These are phyloP conservation scores for Phytophthora megakarya DNA, from an alignment of 352 stramenopile species.

Conservation along the genomic window DNA sequence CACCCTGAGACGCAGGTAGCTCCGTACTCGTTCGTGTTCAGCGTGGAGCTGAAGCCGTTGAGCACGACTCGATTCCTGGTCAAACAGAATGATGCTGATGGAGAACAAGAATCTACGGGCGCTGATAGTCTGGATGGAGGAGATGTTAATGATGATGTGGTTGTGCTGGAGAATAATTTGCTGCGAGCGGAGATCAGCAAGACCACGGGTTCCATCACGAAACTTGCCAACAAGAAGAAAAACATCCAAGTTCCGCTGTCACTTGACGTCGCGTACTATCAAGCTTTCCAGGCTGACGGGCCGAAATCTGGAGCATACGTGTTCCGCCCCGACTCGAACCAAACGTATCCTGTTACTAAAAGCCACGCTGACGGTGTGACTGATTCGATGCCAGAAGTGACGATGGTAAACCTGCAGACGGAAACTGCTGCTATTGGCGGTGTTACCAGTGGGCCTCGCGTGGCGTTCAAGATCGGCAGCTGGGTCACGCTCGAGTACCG, in stretches of 20 bases:
- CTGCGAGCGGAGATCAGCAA: conserved; percentile 60
- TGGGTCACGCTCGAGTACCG: conserved; percentile 94
- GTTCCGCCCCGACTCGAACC: conserved; percentile 92
- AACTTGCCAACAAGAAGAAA: conserved; percentile 74
- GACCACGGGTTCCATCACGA: conserved; percentile 55
- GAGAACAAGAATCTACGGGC: background rate
- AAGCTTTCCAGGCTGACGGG: conserved; percentile 53
- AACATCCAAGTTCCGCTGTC: conserved; percentile 62
- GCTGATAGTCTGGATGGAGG: background rate
- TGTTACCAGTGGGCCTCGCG: conserved; percentile 41
- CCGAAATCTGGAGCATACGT: conserved; percentile 97
- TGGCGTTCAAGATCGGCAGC: conserved; percentile 76
- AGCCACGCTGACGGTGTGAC: conserved; percentile 9
- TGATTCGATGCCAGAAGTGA: conserved; percentile 29
- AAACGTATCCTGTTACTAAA: conserved; percentile 49
- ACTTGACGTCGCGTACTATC: conserved; percentile 68
- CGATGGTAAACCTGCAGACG: conserved; percentile 51
- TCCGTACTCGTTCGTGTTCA: conserved; percentile 75
- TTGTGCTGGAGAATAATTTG: conserved; percentile 69
- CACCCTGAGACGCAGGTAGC: conserved; percentile 52
- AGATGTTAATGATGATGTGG: conserved; percentile 22
- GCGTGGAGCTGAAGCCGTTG: conserved; percentile 61
- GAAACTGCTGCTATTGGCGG: conserved; percentile 22
- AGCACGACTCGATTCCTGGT: conserved; percentile 55
- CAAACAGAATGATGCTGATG: conserved; percentile 36